Evolutionary conservation across 805 yeast species (phyloP).

Genomic region (Saturnispora silvae): DNA sequence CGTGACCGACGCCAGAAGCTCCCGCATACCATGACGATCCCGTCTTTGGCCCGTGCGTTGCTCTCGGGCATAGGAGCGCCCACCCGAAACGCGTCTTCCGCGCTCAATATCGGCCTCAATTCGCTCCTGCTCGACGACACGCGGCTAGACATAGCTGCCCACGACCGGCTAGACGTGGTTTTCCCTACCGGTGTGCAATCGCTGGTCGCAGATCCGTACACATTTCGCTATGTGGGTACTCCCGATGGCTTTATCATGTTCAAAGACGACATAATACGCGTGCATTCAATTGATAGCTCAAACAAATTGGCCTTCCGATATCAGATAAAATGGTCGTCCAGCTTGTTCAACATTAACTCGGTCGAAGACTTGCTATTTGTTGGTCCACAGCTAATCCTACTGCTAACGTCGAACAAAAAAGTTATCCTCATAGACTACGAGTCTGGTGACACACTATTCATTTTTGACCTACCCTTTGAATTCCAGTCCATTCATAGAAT

Average conservation of each 20-base stretch:
- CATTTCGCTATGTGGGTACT: neutral
- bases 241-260: neutral
- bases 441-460: constrained; percentile 2
- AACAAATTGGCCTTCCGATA: neutral
- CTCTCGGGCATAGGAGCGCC: neutral
- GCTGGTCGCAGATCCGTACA: neutral
- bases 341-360: constrained; percentile 1
- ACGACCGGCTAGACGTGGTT: neutral
- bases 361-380: neutral
- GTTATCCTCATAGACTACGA: constrained; percentile 4
- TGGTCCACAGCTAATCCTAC: neutral
- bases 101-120: neutral
- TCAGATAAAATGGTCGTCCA: neutral
- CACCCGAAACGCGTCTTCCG: neutral
- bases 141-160: too few species aligned
- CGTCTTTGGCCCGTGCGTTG: constrained; percentile 5
- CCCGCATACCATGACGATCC: constrained; percentile 3
- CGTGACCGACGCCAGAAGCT: too few species aligned
- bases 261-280: neutral
- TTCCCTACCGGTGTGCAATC: neutral
- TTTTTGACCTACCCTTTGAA: neutral
- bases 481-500: constrained; percentile 5
- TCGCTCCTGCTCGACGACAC: too few species aligned
- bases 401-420: neutral
- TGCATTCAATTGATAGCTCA: neutral